Percentiles rank a stretch among this genome's conserved stretches.
These are phyloP conservation scores for Limtongia smithiae DNA, from an alignment of 805 yeast genomes.

Conservation along the genomic window DNA sequence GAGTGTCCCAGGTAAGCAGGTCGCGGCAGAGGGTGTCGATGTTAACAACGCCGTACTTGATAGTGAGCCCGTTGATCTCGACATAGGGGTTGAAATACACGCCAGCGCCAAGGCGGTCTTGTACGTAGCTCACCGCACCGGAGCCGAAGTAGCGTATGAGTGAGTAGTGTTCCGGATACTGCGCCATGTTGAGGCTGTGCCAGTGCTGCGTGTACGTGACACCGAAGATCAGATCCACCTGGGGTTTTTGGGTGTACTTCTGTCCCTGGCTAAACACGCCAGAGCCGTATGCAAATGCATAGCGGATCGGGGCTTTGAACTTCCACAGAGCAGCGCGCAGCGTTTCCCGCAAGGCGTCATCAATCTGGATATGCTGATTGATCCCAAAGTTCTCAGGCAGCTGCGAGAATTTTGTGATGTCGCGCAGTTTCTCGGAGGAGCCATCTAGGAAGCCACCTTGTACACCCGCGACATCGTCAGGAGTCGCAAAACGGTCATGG, in stretches of 20 bases:
- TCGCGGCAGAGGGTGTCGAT: conserved; percentile 60
- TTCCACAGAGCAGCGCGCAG: conserved; percentile 50
- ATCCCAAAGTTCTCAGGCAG: conserved; percentile 57
- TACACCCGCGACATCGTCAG: too few species aligned
- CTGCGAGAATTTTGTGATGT: conserved; percentile 36
- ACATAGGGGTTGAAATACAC: conserved; percentile 92
- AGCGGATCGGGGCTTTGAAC: conserved; percentile 69
- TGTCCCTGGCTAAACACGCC: conserved; percentile 81
- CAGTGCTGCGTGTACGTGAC: conserved; percentile 72
- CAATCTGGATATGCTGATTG: conserved; percentile 54
- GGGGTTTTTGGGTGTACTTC: conserved; percentile 46
- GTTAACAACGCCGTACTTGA: conserved; percentile 86
- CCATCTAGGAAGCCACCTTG: too few species aligned
- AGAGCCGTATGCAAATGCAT: conserved; percentile 91
- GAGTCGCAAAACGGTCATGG: too few species aligned
- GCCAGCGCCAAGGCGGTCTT: conserved; percentile 71
- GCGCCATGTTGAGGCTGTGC: conserved; percentile 68
- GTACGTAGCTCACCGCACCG: conserved; percentile 53
- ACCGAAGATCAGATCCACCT: conserved; percentile 80
- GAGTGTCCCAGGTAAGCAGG: conserved; percentile 75
- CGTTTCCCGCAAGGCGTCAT: conserved; percentile 43
- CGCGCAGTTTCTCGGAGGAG: conserved; percentile 1
- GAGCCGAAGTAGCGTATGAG: conserved; percentile 59
- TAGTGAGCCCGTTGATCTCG: conserved; percentile 51
- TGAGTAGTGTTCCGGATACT: conserved; percentile 76